phyloP scores from a whole-genome alignment of 2,329 filamentous ascomycete species.

The Conoideocrella luteorostrata region DNA sequence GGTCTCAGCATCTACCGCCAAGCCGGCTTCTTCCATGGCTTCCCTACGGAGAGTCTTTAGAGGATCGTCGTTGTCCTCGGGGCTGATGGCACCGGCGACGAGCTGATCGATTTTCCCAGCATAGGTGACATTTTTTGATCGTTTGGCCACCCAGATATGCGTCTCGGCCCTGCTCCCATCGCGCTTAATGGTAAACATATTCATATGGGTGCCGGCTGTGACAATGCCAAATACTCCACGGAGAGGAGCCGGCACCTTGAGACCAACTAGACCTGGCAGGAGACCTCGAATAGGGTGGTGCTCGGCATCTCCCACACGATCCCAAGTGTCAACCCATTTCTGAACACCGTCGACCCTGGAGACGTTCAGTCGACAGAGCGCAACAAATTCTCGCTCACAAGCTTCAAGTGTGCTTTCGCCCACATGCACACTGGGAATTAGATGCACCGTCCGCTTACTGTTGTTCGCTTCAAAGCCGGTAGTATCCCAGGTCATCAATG shows the following conservation, averaged over 20 bases:
- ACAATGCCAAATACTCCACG: conserved; percentile 29
- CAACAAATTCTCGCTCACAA: conserved; percentile 10
- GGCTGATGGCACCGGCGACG: conserved; percentile 30
- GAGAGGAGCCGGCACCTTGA: conserved; percentile 25
- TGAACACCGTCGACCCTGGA: conserved; percentile 19
- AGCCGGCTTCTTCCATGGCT: conserved; percentile 26
- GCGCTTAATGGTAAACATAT: conserved; percentile 25
- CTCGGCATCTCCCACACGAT: conserved; percentile 9
- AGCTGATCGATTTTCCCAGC: conserved; percentile 30
- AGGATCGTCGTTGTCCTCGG: conserved; percentile 20
- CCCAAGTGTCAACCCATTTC: conserved; percentile 17
- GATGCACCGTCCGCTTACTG: conserved; percentile 13
- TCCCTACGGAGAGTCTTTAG: conserved; percentile 24
- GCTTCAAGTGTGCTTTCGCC: conserved; percentile 2
- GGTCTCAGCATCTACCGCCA: conserved; percentile 19
- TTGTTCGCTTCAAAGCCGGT: conserved; percentile 14
- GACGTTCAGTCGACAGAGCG: conserved; percentile 20
- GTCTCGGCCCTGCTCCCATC: conserved; percentile 14
- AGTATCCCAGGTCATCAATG: conserved; percentile 15
- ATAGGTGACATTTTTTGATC: conserved; percentile 24
- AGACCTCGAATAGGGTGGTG: conserved; percentile 24
- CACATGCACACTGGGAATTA: conserved; percentile 10
- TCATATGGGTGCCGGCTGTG: conserved; percentile 31
- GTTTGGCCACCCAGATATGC: conserved; percentile 28
- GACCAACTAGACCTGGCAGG: conserved; percentile 12